These are phyloP conservation scores for Magnaporthales sp. DNA, from an alignment of 2,329 filamentous ascomycete species.

Conservation along the genomic window DNA sequence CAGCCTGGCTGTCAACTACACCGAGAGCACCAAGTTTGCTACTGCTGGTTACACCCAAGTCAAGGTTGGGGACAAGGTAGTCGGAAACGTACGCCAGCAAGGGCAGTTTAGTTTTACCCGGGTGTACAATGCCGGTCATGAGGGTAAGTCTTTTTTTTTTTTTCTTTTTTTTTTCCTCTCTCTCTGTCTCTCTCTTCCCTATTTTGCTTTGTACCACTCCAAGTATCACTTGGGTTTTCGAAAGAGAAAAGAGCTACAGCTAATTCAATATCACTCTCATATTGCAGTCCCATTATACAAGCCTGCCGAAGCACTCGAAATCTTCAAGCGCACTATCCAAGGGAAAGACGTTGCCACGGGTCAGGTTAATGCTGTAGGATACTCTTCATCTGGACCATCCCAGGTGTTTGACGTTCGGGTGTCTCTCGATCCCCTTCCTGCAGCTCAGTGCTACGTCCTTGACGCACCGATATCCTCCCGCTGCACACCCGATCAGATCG, in stretches of 20 bases:
- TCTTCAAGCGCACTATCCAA: slow-evolving; percentile 41
- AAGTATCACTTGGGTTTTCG: too few species aligned
- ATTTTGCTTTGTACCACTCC: neutral
- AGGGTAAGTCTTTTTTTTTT: slow-evolving; percentile 12
- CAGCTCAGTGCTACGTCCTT: neutral
- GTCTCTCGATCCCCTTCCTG: neutral
- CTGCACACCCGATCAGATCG: slow-evolving; percentile 32
- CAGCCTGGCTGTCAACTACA: slow-evolving; percentile 51
- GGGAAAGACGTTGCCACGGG: slow-evolving; percentile 38
- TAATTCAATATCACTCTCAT: neutral
- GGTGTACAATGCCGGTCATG: slow-evolving; percentile 59
- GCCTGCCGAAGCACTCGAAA: slow-evolving; percentile 32
- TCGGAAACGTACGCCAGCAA: slow-evolving; percentile 66
- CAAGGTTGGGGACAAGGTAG: slow-evolving; percentile 56
- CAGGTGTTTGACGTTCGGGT: slow-evolving; percentile 1
- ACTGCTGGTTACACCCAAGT: slow-evolving; percentile 65
- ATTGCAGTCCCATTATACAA: slow-evolving; percentile 33
- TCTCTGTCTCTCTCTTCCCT: neutral
- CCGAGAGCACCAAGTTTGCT: slow-evolving; percentile 42
- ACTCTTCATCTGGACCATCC: slow-evolving; percentile 3
- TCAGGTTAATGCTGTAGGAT: slow-evolving; percentile 11
- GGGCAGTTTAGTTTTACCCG: slow-evolving; percentile 66
- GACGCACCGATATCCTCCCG: neutral
- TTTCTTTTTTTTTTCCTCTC: neutral
- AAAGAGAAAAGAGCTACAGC: neutral